Conservation (phyloP, 192 early-diverging fungal species). For the Entomortierella lignicola region DNA sequence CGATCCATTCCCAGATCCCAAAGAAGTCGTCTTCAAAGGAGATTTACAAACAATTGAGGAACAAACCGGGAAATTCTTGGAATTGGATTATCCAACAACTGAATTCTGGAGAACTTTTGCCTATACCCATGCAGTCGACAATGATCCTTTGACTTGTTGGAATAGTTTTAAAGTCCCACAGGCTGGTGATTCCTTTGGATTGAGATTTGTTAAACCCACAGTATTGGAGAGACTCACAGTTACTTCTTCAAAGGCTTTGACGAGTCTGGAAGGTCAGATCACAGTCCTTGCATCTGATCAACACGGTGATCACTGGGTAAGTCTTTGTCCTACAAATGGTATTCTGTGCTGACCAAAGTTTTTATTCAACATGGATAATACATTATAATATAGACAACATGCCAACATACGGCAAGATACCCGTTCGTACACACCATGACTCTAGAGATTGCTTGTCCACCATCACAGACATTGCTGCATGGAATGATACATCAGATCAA, state of each 20-base stretch:
- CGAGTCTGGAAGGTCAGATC: conserved; percentile 27
- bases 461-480: background rate
- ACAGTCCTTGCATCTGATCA: conserved; percentile 36
- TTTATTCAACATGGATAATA: too few species aligned
- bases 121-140: conserved; percentile 65
- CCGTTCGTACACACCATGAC: conserved; percentile 41
- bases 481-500: conserved; percentile 26
- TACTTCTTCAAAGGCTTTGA: conserved; percentile 29
- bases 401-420: conserved; percentile 31
- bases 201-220: conserved; percentile 57
- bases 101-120: conserved; percentile 56
- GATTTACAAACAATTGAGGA: conserved; percentile 55
- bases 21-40: conserved; percentile 50
- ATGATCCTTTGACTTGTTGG: conserved; percentile 62
- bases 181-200: conserved; percentile 62
- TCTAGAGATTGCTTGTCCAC: conserved; percentile 34
- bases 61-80: conserved; percentile 55
- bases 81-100: conserved; percentile 52
- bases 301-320: conserved; percentile 31
- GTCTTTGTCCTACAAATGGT: background rate
- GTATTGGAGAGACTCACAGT: conserved; percentile 18
- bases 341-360: too few species aligned
- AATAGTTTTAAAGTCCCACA: conserved; percentile 53
- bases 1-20: too few species aligned
- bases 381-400: conserved; percentile 28